Evolutionary conservation across 2,329 filamentous ascomycete species (phyloP).

Genomic region (Verticillium dahliae): DNA sequence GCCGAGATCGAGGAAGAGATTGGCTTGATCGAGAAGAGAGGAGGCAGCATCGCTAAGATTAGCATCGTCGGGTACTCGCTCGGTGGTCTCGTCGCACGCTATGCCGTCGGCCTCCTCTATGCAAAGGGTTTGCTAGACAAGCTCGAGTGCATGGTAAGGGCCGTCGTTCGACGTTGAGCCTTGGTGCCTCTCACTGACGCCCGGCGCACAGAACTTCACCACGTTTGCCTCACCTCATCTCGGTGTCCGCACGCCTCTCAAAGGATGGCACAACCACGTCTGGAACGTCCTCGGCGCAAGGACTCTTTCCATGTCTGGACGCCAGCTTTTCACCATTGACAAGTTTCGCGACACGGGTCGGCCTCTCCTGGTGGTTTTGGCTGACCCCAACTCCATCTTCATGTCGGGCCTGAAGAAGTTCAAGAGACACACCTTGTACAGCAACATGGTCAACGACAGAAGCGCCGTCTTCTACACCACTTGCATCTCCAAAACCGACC

Average conservation of each 20-base stretch:
- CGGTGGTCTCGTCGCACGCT: slow-evolving; percentile 79
- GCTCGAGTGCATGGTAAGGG: slow-evolving; percentile 65
- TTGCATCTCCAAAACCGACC: slow-evolving; percentile 68
- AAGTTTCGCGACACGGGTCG: slow-evolving; percentile 75
- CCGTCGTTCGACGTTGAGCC: background rate
- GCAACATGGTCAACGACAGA: slow-evolving; percentile 82
- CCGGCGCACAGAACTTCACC: slow-evolving; percentile 64
- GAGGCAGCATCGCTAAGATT: slow-evolving; percentile 70
- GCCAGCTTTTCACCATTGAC: slow-evolving; percentile 84
- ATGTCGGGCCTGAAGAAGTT: slow-evolving; percentile 72
- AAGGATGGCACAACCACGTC: slow-evolving; percentile 57
- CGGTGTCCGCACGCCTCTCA: slow-evolving; percentile 64
- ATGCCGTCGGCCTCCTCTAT: slow-evolving; percentile 77
- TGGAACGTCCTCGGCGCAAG: slow-evolving; percentile 83
- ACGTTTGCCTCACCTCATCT: slow-evolving; percentile 85
- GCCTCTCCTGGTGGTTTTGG: slow-evolving; percentile 73
- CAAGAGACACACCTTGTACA: slow-evolving; percentile 69
- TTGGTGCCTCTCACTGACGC: slow-evolving; percentile 4
- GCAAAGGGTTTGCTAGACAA: slow-evolving; percentile 73
- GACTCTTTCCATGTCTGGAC: slow-evolving; percentile 74
- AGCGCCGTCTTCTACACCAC: slow-evolving; percentile 81
- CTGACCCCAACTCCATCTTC: slow-evolving; percentile 81
- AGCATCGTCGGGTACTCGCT: slow-evolving; percentile 88
- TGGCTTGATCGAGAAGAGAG: slow-evolving; percentile 48
- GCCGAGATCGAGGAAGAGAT: slow-evolving; percentile 61